Evolutionary conservation across 2,329 filamentous ascomycete genomes (phyloP).

Genomic region (Botrytis sinoallii): DNA sequence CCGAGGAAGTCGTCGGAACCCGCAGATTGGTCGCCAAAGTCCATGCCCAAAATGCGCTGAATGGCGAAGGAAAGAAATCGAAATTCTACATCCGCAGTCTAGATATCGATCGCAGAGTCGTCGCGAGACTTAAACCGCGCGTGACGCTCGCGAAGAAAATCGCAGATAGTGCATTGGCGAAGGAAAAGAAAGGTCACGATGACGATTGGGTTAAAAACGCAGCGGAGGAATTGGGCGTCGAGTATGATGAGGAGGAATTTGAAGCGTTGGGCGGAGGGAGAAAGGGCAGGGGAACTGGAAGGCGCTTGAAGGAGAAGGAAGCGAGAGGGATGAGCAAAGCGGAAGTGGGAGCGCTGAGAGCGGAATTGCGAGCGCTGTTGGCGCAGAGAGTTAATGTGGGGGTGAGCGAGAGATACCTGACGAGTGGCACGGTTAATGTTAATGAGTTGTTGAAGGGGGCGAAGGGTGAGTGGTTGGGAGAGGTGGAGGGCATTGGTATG

Average conservation of each 20-base stretch:
- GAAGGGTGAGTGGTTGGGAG: constrained; percentile 48
- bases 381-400: constrained; percentile 76
- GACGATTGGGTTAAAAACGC: constrained; percentile 81
- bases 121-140: constrained; percentile 71
- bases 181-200: constrained; percentile 80
- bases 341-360: constrained; percentile 67
- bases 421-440: constrained; percentile 79
- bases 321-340: constrained; percentile 66
- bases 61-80: constrained; percentile 43
- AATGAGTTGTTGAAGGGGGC: constrained; percentile 64
- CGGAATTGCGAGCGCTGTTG: constrained; percentile 69
- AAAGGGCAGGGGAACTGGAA: constrained; percentile 67
- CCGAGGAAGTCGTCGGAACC: constrained; percentile 85
- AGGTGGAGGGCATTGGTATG: constrained; percentile 38
- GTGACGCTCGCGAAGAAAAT: constrained; percentile 82
- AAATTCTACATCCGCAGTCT: constrained; percentile 74
- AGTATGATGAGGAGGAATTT: constrained; percentile 88
- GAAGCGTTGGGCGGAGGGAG: constrained; percentile 57
- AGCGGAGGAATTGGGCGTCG: constrained; percentile 88
- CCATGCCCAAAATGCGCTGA: constrained; percentile 57
- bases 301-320: constrained; percentile 72
- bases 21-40: constrained; percentile 83
- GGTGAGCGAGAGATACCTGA: constrained; percentile 82
- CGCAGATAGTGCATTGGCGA: constrained; percentile 76
- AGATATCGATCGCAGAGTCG: constrained; percentile 77